These are phyloP conservation scores for Elongisporangium undulatum DNA, from an alignment of 352 stramenopile species.

Conservation along the genomic window DNA sequence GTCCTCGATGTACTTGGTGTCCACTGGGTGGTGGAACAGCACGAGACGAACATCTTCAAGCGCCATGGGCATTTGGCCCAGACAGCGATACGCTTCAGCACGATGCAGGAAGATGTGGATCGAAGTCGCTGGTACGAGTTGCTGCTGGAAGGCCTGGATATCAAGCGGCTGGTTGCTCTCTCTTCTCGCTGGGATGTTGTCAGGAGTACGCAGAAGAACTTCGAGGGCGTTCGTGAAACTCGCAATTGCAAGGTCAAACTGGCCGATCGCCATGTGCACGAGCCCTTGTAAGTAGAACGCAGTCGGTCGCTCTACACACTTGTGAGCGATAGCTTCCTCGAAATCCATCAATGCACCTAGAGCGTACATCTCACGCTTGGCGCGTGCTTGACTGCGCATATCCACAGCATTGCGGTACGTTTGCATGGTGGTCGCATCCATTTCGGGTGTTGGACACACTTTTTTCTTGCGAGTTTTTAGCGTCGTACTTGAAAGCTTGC, in stretches of 20 bases:
- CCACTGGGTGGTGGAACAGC: conserved; percentile 17
- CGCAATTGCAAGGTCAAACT: conserved; percentile 25
- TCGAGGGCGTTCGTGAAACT: conserved; percentile 43
- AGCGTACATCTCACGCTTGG: conserved; percentile 8
- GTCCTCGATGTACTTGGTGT: conserved; percentile 8
- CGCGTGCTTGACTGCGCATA: conserved; percentile 7
- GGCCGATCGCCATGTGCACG: conserved; percentile 23
- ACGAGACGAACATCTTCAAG: conserved; percentile 36
- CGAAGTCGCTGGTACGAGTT: conserved; percentile 16
- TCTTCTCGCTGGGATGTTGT: conserved; percentile 9
- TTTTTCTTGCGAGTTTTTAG: not conserved
- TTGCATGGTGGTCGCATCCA: not conserved
- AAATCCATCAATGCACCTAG: conserved; percentile 28
- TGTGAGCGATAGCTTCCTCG: conserved; percentile 14
- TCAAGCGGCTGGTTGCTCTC: conserved; percentile 5
- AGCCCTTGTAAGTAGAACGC: conserved; percentile 31
- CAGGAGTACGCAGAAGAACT: conserved; percentile 2
- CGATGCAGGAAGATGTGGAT: conserved; percentile 37
- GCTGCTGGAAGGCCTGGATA: conserved; percentile 1
- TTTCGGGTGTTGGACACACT: not conserved
- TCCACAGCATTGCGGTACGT: conserved; percentile 8
- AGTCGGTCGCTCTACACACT: conserved; percentile 21
- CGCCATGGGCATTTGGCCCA: conserved; percentile 44
- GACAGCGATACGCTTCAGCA: conserved; percentile 32
- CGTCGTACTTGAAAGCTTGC: not conserved